phyloP scores from a whole-genome alignment of 352 stramenopile species.

The Phytophthora nicotianae region DNA sequence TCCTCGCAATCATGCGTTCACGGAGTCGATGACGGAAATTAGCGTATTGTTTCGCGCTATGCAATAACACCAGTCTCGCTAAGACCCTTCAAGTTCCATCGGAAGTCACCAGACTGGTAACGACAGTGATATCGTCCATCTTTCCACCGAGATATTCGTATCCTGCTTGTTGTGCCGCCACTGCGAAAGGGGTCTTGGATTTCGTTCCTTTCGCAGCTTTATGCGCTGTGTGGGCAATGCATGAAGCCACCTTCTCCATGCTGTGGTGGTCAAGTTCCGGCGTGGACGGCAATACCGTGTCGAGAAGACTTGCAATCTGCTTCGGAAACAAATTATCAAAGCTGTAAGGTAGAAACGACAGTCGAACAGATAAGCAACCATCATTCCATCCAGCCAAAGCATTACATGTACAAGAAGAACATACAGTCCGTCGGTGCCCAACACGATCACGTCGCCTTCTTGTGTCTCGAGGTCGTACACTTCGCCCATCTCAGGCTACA shows the following conservation, averaged over 20 bases:
- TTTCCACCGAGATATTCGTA: conserved; percentile 88
- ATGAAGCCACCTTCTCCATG: conserved; percentile 83
- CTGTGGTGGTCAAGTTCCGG: conserved; percentile 53
- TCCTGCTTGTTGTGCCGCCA: conserved; percentile 69
- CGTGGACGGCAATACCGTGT: conserved; percentile 63
- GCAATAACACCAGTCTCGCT: not conserved
- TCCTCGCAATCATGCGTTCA: no score
- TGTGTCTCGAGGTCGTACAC: conserved; percentile 85
- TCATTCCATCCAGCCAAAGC: not conserved
- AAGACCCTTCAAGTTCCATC: conserved; percentile 2
- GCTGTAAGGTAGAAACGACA: conserved; percentile 29
- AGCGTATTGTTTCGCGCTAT: not conserved
- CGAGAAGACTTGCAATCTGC: conserved; percentile 79
- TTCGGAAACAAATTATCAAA: conserved; percentile 96
- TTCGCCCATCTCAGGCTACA: conserved; percentile 89
- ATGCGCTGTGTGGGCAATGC: conserved; percentile 81
- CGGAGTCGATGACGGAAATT: no score
- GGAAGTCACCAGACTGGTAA: conserved; percentile 72
- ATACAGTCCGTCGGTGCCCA: conserved; percentile 94
- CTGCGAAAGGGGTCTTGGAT: conserved; percentile 77
- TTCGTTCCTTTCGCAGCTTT: conserved; percentile 77
- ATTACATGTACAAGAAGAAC: conserved; percentile 19
- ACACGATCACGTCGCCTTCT: conserved; percentile 91
- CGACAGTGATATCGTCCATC: conserved; percentile 92
- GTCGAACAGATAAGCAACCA: not conserved